Evolutionary conservation across 192 early-diverging fungal species (phyloP), one percentile per base, ranked within the genome.

Genomic region (Coemansia sp.): DNA sequence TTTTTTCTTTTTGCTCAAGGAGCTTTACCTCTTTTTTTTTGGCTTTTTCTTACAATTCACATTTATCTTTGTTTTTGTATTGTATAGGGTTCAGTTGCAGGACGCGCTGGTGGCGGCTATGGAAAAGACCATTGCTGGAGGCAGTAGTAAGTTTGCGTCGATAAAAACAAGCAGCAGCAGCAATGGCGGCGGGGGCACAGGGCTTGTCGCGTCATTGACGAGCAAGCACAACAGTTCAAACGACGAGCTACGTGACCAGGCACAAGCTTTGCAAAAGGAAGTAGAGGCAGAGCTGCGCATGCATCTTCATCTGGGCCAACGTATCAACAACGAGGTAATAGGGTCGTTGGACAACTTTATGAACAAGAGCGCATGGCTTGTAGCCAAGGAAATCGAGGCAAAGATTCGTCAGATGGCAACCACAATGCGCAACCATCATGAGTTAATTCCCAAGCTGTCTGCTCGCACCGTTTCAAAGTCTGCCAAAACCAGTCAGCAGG

Each of bases 261-360:
- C 68, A 48, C 60, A 62, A 11, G 59, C 58, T 14, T 56, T 81
- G 22, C 70, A 76, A 28, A 61, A 45, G 18, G 78, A 81, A 38
- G 69, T 68, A 0, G 73, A 70, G 12, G 34, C 33, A 12, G 66
- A 61, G 36, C 60, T 71, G n/a, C 69, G 73, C n/a, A 62, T 76
- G 73, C 73, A 81, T 29, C 48, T 69, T 30, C 78, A 76, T 20
- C 42, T 81, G 56, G 64, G 69, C 16, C 64, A 69, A 30, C 73
- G 78, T 30, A 65, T 81, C n/a, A 66, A 66, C 61, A 76, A 69
- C 57, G 73, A 81, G 64, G 67, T 81, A 0, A 73, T 76, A 17
- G 63, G 48, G 16, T 62, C 73, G 10, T 60, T 81, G 0, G 59
- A 72, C n/a, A 31, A 54, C 16, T 81, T 81, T 42, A n/a, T 61